A percentile compares a stretch with the other conserved stretches of the same genome.
Conservation (phyloP, 768 basidiomycete genomes). For the Lepiota brunneoincarnata region DNA sequence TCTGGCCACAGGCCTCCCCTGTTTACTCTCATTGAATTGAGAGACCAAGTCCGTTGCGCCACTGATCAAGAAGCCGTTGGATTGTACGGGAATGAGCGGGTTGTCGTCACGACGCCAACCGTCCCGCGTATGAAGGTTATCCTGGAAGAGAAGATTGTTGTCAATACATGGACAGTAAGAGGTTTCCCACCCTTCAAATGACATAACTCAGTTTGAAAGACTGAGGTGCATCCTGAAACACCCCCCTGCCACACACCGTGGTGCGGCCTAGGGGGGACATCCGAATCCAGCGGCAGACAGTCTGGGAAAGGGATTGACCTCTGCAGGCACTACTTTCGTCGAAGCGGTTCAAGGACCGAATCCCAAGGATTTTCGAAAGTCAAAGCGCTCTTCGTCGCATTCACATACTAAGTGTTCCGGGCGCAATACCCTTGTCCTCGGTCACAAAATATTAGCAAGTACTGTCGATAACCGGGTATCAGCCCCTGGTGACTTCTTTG, state of each 20-base stretch:
- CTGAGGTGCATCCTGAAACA: conserved; percentile 1
- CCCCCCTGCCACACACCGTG: conserved; percentile 6
- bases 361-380: no score
- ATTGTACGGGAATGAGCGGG: background rate
- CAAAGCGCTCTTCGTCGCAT: background rate
- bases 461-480: background rate
- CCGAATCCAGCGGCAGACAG: background rate
- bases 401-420: background rate
- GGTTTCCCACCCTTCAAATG: background rate
- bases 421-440: background rate
- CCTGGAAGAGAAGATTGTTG: conserved; percentile 3
- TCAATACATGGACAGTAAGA: conserved; percentile 6
- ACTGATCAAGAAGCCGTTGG: background rate
- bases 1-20: conserved; percentile 2
- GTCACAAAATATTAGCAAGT: background rate
- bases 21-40: conserved; percentile 1
- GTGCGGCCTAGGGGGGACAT: background rate
- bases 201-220: background rate
- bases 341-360: no score
- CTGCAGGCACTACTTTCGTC: no score
- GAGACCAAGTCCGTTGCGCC: background rate
- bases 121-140: conserved; percentile 5
- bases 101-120: conserved; percentile 1
- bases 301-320: background rate
- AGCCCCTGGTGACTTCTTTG: background rate